Percentiles rank a stretch among this genome's conserved stretches.
Conservation (phyloP, 257 asterid species). For the Fraxinus pennsylvanica region DNA sequence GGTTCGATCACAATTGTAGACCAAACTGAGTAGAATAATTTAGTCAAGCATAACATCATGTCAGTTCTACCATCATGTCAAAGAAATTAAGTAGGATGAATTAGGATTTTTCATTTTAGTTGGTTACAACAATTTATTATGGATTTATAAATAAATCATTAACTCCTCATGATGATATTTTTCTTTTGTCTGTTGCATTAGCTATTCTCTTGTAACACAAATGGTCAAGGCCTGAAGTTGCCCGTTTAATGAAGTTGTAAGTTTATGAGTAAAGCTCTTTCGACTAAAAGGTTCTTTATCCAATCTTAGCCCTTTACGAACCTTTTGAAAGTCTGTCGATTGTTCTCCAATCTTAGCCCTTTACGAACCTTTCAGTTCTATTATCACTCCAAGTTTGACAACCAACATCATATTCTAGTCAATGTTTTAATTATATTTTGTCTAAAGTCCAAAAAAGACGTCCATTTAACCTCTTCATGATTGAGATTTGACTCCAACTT, state of each 20-base stretch:
- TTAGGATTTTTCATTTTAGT: background rate
- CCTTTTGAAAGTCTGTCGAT: background rate
- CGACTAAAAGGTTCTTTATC: background rate
- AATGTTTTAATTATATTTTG: too few relatives aligned
- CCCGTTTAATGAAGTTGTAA: too few relatives aligned
- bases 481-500: background rate
- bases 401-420: background rate
- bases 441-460: background rate
- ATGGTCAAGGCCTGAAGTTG: background rate
- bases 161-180: background rate
- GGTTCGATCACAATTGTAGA: background rate
- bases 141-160: too few relatives aligned
- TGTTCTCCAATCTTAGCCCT: too few relatives aligned
- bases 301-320: too few relatives aligned
- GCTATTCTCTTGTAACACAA: background rate
- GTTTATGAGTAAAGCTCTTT: too few relatives aligned
- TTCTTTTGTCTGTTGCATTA: background rate
- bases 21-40: background rate
- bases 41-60: background rate
- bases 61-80: background rate
- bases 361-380: background rate
- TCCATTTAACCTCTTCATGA: background rate
- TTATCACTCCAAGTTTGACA: background rate
- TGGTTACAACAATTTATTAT: constrained; percentile 1
- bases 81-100: background rate